Percentiles rank a stretch among this genome's conserved stretches.
phyloP scores from a whole-genome alignment of 139 green algal species.

The Pleodorina starrii region DNA sequence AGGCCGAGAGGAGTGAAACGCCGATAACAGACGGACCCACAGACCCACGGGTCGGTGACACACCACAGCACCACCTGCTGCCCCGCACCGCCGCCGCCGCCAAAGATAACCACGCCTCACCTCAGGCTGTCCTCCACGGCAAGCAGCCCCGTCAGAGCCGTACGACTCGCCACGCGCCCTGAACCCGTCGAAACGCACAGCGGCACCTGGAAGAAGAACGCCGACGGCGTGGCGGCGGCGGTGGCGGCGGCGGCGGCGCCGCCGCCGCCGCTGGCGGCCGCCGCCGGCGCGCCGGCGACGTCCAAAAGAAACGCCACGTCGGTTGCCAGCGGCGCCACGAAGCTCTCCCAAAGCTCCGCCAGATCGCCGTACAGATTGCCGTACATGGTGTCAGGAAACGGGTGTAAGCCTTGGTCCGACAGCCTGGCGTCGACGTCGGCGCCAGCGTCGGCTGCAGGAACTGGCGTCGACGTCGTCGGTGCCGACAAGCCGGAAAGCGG shows the following conservation, averaged over 20 bases:
- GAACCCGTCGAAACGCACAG: neutral
- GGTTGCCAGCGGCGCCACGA: neutral
- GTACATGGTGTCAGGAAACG: too few relatives aligned
- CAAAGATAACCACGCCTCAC: neutral
- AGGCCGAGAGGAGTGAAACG: too few relatives aligned
- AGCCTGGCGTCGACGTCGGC: too few relatives aligned
- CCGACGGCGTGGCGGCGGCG: neutral
- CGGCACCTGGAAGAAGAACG: constrained; percentile 1
- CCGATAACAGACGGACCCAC: too few relatives aligned
- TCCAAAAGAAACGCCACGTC: constrained; percentile 20
- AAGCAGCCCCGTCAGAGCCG: neutral
- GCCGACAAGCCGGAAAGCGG: too few relatives aligned
- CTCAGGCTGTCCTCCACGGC: constrained; percentile 22
- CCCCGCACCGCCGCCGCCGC: too few relatives aligned
- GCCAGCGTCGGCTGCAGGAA: neutral
- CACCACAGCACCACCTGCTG: too few relatives aligned
- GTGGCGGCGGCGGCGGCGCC: neutral
- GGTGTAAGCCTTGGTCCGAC: too few relatives aligned
- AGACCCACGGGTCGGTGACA: too few relatives aligned
- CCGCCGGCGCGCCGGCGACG: neutral
- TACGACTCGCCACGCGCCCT: neutral
- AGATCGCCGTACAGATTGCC: neutral
- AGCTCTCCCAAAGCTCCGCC: neutral
- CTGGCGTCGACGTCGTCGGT: neutral
- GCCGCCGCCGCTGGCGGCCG: neutral